These are phyloP conservation scores for Aureoboletus auriporus DNA, from an alignment of 768 basidiomycete species.

Conservation along the genomic window DNA sequence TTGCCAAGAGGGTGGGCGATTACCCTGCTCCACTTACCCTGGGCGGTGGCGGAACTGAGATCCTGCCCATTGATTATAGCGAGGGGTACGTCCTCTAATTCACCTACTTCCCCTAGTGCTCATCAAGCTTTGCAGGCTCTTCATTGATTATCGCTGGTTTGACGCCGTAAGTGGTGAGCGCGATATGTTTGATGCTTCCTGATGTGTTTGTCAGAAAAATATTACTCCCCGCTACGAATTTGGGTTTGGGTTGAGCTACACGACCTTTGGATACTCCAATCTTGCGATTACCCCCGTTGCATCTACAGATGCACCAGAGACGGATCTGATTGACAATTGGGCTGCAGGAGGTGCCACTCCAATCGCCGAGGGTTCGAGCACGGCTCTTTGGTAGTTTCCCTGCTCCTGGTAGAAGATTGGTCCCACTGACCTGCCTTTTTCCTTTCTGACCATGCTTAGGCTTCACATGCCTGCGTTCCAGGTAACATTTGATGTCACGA, in stretches of 20 bases:
- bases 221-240: conserved; percentile 85
- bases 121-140: conserved; percentile 32
- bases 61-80: conserved; percentile 54
- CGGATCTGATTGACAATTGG: conserved; percentile 46
- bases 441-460: conserved; percentile 28
- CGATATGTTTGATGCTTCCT: neutral
- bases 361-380: conserved; percentile 52
- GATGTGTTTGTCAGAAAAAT: conserved; percentile 40
- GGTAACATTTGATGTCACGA: conserved; percentile 62
- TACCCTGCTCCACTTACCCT: conserved; percentile 42
- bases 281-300: conserved; percentile 46
- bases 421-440: neutral
- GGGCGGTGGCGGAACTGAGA: conserved; percentile 24
- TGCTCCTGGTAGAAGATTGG: no score
- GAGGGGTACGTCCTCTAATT: conserved; percentile 36
- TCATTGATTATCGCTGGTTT: conserved; percentile 73
- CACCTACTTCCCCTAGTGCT: neutral
- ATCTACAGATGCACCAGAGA: conserved; percentile 27
- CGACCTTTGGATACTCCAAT: conserved; percentile 68
- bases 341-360: conserved; percentile 54
- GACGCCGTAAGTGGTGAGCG: conserved; percentile 48
- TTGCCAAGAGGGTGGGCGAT: conserved; percentile 55
- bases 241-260: conserved; percentile 87
- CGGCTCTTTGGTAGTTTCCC: conserved; percentile 52
- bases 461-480: conserved; percentile 62